Conservation (phyloP, 2,329 filamentous ascomycete species). For the Pestalotiopsis sp. region DNA sequence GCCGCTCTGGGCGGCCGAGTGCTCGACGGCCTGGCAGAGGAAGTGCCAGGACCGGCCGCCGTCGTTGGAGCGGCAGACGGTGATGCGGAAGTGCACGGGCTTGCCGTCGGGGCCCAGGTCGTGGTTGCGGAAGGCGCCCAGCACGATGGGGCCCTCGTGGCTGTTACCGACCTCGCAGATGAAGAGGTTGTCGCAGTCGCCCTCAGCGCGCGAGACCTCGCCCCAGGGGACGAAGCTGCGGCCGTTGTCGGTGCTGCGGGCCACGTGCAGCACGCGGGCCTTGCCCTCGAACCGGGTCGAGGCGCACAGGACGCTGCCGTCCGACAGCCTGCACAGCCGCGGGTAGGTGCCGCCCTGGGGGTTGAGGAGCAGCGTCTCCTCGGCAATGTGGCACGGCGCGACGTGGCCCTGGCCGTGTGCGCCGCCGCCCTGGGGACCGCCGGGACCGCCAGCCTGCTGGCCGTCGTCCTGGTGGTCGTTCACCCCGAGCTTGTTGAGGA, state of each 20-base stretch:
- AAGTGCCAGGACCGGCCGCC: slow-evolving; percentile 46
- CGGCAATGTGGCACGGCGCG: slow-evolving; percentile 7
- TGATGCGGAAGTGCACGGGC: slow-evolving; percentile 49
- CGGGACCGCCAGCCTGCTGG: background rate
- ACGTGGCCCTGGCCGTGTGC: background rate
- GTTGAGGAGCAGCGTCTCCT: slow-evolving; percentile 41
- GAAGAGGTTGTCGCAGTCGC: slow-evolving; percentile 51
- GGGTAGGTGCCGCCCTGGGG: slow-evolving; percentile 46
- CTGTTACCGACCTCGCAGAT: slow-evolving; percentile 39
- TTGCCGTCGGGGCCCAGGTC: slow-evolving; percentile 34
- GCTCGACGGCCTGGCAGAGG: slow-evolving; percentile 47
- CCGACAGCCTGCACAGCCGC: slow-evolving; percentile 45
- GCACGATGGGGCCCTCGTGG: slow-evolving; percentile 30
- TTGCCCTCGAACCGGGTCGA: slow-evolving; percentile 43
- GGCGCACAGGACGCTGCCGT: slow-evolving; percentile 48
- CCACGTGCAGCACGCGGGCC: slow-evolving; percentile 43
- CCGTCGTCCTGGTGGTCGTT: slow-evolving; percentile 8
- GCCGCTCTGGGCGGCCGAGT: slow-evolving; percentile 38
- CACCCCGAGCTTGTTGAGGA: slow-evolving; percentile 17
- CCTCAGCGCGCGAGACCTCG: slow-evolving; percentile 44
- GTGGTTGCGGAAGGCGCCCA: slow-evolving; percentile 54
- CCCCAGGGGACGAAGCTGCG: slow-evolving; percentile 41
- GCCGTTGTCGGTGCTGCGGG: slow-evolving; percentile 46
- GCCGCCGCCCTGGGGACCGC: background rate
- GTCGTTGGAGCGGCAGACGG: slow-evolving; percentile 49